phyloP scores from a whole-genome alignment of 805 yeast species.

The Torulaspora delbrueckii region DNA sequence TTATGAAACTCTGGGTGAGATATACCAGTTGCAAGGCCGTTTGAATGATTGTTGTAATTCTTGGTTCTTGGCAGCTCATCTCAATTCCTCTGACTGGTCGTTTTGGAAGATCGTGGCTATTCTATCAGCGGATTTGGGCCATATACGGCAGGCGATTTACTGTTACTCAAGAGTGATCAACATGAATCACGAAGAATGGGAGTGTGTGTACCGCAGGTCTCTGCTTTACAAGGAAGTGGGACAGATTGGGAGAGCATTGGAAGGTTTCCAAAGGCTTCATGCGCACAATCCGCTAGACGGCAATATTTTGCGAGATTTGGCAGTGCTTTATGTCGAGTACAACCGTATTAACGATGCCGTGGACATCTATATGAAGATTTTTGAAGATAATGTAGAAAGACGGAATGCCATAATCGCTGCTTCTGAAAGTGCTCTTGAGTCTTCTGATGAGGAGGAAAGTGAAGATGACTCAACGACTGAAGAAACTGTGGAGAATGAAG shows the following conservation, averaged over 20 bases:
- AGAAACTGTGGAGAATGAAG: constrained; percentile 19
- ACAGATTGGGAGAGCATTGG: constrained; percentile 66
- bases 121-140: constrained; percentile 58
- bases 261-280: constrained; percentile 60
- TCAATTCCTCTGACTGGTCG: constrained; percentile 67
- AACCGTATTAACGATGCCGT: constrained; percentile 70
- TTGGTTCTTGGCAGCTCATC: constrained; percentile 78
- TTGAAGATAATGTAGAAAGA: constrained; percentile 51
- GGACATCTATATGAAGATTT: constrained; percentile 57
- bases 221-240: constrained; percentile 61
- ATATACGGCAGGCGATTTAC: constrained; percentile 68
- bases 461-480: constrained; percentile 15
- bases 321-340: constrained; percentile 45
- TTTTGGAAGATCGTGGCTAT: constrained; percentile 79
- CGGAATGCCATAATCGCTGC: constrained; percentile 35
- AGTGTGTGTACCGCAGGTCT: constrained; percentile 60
- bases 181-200: constrained; percentile 46
- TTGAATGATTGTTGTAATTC: constrained; percentile 69
- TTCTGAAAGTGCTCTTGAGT: constrained; percentile 31
- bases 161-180: constrained; percentile 67
- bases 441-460: constrained; percentile 31
- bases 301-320: constrained; percentile 55
- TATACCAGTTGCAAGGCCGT: constrained; percentile 62
- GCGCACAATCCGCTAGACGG: constrained; percentile 54
- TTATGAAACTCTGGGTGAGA: constrained; percentile 83